Evolutionary conservation across 768 basidiomycete genomes (phyloP), one percentile per base, ranked within the genome.

Genomic region (Leccinum truebloodii): DNA sequence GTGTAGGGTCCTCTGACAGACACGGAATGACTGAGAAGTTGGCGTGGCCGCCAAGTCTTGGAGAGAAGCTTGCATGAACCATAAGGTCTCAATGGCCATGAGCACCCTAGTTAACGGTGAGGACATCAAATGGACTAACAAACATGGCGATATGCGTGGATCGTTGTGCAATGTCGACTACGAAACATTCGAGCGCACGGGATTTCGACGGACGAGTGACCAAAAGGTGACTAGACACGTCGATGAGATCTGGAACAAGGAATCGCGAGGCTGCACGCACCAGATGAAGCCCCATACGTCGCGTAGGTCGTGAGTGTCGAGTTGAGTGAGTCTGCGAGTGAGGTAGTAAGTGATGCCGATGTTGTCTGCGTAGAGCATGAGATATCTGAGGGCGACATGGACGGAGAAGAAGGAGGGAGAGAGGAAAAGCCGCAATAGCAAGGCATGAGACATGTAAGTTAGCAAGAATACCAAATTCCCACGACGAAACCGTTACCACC

Each of bases 21-120:
- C 89, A 52, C 85, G 78, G 76, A 98, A 98, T 1, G 94, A 92
- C 48, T 78, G 83, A 3, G 93, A 88, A 52, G 86, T 83, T 14
- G 80, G 50, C 75, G 67, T 48, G 10, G 66, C 60, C 52, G 61
- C 83, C 8, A 98, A 80, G 74, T 99, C 97, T 59, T 85, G 86
- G 20, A 99, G 80, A 28, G 91, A 87, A 16, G 96, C 93, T 83
- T 98, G 97, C 90, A 98, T 95, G 76, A 95, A 97, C 95, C 96
- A 98, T 50, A 99, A 77, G 0, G 97, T 98, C 94, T 95, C 71
- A 8, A 26, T 24, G 53, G 28, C 24, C 28, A 52, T 65, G 35
- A 68, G 65, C 16, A 53, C 22, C 24, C 57, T 61, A 48, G 44
- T 57, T 57, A 62, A 63, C 32, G 20, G 49, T 61, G 37, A 65